Base-by-base conservation (phyloP, 129 eudicot genomes). In the Chrysanthemum lavandulifolium region DNA sequence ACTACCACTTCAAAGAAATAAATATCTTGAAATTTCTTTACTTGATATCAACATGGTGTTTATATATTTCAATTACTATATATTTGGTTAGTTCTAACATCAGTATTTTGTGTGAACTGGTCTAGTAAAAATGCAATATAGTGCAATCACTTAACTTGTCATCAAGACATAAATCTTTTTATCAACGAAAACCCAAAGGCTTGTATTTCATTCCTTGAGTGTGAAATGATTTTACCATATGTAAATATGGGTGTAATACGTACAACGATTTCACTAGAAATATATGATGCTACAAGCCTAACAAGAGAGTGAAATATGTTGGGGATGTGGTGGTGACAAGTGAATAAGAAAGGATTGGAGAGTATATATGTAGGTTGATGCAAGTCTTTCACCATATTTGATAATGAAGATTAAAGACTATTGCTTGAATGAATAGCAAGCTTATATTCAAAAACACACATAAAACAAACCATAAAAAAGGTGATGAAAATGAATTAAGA, bases 361-460 rank as follows among this genome's bases (percentile, higher is more conserved):
- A 55, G 82, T 72, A 47, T 72, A 53, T 65, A 71, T 79, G 83
- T 84, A 72, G 75, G 73, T 72, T 86, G 97, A 88, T 86, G 91
- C 87, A 75, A 84, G 79, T 84, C 69, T 77, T 81, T 83, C 81
- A 91, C 97, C 97, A 88, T 59, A 86, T 74, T 71, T 85, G 90
- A 88, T 84, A 72, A 86, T 86, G 80, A 78, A 80, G 81, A 81
- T 79, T 66, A 27, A 73, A 78, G 73, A 78, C 85, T 82, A 80
- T 91, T 87, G 97, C 88, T 84, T 91, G 87, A 74, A 85, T 84
- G 84, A 71, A 82, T 83, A 70, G 89, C 92, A 91, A 91, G 84
- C 86, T 76, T 75, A 77, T 70, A 72, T 71, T 73, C 64, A 73
- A 75, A 65, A 77, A 74, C 85, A 81, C 73, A 75, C 76, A 71